Evolutionary conservation across 441 rosid species (phyloP), one percentile per base, ranked within the genome.

Genomic region (Corymbia calophylla): DNA sequence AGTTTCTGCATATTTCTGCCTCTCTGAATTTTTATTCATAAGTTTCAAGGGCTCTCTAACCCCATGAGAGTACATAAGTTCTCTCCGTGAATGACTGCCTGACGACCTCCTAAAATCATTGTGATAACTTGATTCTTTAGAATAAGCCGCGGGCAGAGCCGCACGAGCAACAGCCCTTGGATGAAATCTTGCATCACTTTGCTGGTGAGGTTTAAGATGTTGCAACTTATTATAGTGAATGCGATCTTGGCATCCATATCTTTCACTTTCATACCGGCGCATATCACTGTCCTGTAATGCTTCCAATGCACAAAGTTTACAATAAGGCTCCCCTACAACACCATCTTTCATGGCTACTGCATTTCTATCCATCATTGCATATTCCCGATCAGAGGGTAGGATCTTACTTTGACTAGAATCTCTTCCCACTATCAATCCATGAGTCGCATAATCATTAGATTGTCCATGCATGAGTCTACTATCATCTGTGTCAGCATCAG

Each of bases 21-120:
- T 90, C 89, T 90, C 91, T 56, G 91, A 86, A 92, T 92, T 92
- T 54, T 93, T 95, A 91, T 92, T 92, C 17, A 92, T 88, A 88
- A 90, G 88, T 89, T 90, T 89, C 58, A 92, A 88, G 62, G 93
- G 88, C 86, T 89, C 88, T 86, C 90, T 92, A 89, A 92, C 93
- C 87, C 81, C 89, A 81, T 90, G 92, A 23, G 94, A 90, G 90
- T 88, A 64, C 77, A 88, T 86, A 87, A 90, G 88, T 88, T 92
- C 94, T 88, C 88, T 90, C 91, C 93, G 90, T 56, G 91, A 88
- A 90, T 86, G 86, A 86, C 89, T 91, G 58, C 92, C 89, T 87
- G 95, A 93, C 73, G 94, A 56, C 88, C 90, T 62, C 31, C 88
- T 54, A 53, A 27, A 60, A 23, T 87, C 84, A 51, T 86, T 58